Percentiles rank a stretch among this genome's conserved stretches.
These are phyloP conservation scores for Alternaria sp. DNA, from an alignment of 2,329 filamentous ascomycete genomes.

Conservation along the genomic window DNA sequence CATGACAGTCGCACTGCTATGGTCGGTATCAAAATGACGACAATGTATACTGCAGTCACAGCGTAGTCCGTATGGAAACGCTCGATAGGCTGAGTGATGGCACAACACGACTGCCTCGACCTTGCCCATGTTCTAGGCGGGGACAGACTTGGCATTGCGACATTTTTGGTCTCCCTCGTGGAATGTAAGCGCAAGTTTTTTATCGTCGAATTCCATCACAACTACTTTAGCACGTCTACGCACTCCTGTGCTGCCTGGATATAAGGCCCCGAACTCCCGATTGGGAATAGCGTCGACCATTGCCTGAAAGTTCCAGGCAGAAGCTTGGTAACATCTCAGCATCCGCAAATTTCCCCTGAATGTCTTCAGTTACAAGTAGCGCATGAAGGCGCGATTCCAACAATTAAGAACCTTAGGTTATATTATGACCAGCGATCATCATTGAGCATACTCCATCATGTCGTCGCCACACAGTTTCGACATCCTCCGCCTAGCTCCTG, in stretches of 20 bases:
- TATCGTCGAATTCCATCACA: not conserved
- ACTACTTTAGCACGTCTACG: not conserved
- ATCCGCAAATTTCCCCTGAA: not conserved
- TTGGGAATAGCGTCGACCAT: not conserved
- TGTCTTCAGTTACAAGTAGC: not conserved
- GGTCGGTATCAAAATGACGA: too few species aligned
- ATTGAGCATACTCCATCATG: not conserved
- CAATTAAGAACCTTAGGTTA: not conserved
- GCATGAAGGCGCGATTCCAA: not conserved
- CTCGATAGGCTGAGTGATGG: not conserved
- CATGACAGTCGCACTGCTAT: not conserved
- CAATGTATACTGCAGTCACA: too few species aligned
- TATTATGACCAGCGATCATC: not conserved
- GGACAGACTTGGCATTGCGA: not conserved
- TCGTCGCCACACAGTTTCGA: not conserved
- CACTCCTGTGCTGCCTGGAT: not conserved
- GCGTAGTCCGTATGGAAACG: too few species aligned
- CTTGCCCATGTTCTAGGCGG: too few species aligned
- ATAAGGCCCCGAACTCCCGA: not conserved
- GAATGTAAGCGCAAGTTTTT: not conserved
- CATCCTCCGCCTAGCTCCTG: not conserved
- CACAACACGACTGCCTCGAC: not conserved
- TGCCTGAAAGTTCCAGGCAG: not conserved
- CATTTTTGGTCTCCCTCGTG: not conserved
- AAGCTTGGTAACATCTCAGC: not conserved